A percentile compares a stretch with the other conserved stretches of the same genome.
Evolutionary conservation across 768 basidiomycete species (phyloP).

Genomic region (Tylopilus sp.): DNA sequence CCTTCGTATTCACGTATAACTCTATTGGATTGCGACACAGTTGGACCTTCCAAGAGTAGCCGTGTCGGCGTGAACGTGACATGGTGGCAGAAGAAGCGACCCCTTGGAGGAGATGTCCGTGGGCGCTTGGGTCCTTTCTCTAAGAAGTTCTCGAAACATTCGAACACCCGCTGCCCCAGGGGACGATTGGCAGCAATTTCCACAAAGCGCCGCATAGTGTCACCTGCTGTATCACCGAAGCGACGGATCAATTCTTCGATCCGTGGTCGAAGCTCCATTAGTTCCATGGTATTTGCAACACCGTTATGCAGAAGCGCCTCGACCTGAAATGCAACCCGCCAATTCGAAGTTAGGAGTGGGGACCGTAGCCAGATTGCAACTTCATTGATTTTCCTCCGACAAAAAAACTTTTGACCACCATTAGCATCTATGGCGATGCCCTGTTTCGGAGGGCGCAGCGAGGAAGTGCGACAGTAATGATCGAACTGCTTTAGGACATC

Average conservation of each 20-base stretch:
- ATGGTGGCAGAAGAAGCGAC: constrained; percentile 65
- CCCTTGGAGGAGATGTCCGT: constrained; percentile 26
- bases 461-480: constrained; percentile 50
- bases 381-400: constrained; percentile 41
- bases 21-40: constrained; percentile 71
- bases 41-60: constrained; percentile 73
- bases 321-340: constrained; percentile 74
- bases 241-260: constrained; percentile 41
- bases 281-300: constrained; percentile 56
- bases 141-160: constrained; percentile 45
- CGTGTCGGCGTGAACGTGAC: constrained; percentile 76
- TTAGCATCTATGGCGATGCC: constrained; percentile 47
- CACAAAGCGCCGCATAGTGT: constrained; percentile 54
- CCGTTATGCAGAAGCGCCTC: constrained; percentile 66
- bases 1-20: constrained; percentile 66
- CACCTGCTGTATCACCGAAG: constrained; percentile 37
- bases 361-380: constrained; percentile 42
- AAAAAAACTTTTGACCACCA: constrained; percentile 48
- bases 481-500: constrained; percentile 48
- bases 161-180: constrained; percentile 38
- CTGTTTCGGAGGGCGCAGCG: constrained; percentile 36
- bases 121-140: constrained; percentile 14
- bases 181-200: constrained; percentile 46
- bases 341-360: constrained; percentile 39
- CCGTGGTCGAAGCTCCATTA: constrained; percentile 43